Conservation (phyloP, 2,329 filamentous ascomycete genomes). For the Monilinia laxa region DNA sequence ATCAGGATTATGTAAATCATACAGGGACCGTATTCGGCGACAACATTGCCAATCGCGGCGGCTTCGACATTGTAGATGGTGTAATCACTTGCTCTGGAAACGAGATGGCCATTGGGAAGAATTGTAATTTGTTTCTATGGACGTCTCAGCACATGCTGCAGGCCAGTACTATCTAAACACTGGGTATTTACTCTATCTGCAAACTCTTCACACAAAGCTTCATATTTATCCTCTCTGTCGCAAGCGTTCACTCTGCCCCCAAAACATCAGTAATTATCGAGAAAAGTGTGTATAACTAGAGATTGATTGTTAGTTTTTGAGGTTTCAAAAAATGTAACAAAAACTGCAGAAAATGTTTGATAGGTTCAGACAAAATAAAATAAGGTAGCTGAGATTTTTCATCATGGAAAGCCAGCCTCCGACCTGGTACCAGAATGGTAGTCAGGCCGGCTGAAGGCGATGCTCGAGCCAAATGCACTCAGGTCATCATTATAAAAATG, state of each 20-base stretch:
- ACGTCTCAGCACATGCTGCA: conserved; percentile 42
- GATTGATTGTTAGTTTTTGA: conserved; percentile 34
- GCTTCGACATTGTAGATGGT: conserved; percentile 99
- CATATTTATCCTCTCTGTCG: conserved; percentile 86
- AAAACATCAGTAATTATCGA: conserved; percentile 13
- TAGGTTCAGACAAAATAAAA: conserved; percentile 76
- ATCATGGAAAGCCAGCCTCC: conserved; percentile 81
- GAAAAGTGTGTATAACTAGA: background rate
- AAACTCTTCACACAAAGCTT: conserved; percentile 78
- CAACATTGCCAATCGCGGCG: conserved; percentile 82
- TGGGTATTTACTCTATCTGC: conserved; percentile 73
- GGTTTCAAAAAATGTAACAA: conserved; percentile 18
- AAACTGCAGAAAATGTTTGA: conserved; percentile 24
- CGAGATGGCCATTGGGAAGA: conserved; percentile 89
- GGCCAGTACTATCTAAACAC: conserved; percentile 41
- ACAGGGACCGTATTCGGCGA: conserved; percentile 90
- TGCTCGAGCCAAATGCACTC: conserved; percentile 99
- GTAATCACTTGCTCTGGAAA: conserved; percentile 94
- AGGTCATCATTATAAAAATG: conserved; percentile 81
- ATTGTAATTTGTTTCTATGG: conserved; percentile 81
- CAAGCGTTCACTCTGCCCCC: conserved; percentile 81
- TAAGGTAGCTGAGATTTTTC: conserved; percentile 99
- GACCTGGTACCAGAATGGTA: conserved; percentile 73
- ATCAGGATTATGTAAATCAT: conserved; percentile 46
- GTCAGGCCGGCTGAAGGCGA: conserved; percentile 62